These are phyloP conservation scores for Salvia hispanica DNA, from an alignment of 257 asterid genomes.

Conservation along the genomic window DNA sequence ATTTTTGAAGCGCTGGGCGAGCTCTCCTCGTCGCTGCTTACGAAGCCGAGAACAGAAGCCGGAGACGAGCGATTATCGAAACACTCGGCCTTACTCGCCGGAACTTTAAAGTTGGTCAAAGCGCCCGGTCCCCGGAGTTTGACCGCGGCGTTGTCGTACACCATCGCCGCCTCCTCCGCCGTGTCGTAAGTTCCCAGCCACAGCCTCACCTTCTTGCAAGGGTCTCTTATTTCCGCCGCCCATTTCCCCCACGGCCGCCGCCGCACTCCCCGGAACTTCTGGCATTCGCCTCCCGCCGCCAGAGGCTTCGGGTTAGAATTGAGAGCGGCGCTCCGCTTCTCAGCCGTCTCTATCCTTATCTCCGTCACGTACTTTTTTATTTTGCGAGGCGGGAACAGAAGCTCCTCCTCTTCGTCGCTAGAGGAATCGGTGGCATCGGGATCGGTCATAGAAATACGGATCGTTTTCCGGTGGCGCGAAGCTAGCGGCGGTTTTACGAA, in stretches of 20 bases:
- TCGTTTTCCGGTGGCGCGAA: slow-evolving; percentile 33
- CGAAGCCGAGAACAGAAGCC: slow-evolving; percentile 50
- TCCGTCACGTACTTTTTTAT: slow-evolving; percentile 67
- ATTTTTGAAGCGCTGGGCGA: too few species aligned
- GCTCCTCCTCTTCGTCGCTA: slow-evolving; percentile 43
- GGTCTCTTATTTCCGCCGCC: slow-evolving; percentile 80
- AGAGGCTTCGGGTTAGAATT: slow-evolving; percentile 36
- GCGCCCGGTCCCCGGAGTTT: slow-evolving; percentile 68
- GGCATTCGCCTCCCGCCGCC: slow-evolving; percentile 23
- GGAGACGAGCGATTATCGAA: slow-evolving; percentile 68
- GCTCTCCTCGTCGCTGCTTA: too few species aligned
- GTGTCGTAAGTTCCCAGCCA: slow-evolving; percentile 78
- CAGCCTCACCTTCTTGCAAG: slow-evolving; percentile 43
- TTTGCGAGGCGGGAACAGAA: slow-evolving; percentile 45
- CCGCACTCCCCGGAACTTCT: slow-evolving; percentile 64
- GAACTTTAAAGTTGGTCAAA: slow-evolving; percentile 46
- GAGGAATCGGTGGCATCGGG: slow-evolving; percentile 86
- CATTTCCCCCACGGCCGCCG: slow-evolving; percentile 76
- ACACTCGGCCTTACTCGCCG: slow-evolving; percentile 28
- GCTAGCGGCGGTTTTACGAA: slow-evolving; percentile 36
- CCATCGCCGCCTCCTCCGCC: slow-evolving; percentile 75
- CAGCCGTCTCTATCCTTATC: slow-evolving; percentile 47
- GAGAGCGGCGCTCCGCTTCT: slow-evolving; percentile 4
- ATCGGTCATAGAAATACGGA: slow-evolving; percentile 62
- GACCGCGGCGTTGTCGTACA: slow-evolving; percentile 66